These are phyloP conservation scores for Colletotrichum costaricense DNA, from an alignment of 2,329 filamentous ascomycete species.

Conservation along the genomic window DNA sequence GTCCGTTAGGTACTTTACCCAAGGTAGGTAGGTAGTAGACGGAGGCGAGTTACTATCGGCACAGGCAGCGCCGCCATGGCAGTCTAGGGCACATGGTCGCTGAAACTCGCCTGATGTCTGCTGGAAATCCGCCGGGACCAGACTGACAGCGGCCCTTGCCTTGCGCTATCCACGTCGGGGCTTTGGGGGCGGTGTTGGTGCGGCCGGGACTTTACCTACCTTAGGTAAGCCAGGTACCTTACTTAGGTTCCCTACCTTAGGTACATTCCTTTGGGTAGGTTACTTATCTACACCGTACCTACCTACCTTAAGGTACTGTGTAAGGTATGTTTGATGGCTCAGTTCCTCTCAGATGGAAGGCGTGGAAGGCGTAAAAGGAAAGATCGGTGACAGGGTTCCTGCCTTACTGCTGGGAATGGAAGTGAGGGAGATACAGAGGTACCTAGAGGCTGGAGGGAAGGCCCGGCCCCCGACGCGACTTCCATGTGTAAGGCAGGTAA, in stretches of 20 bases:
- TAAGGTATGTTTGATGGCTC: no score
- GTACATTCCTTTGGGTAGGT: not conserved
- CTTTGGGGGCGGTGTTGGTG: no score
- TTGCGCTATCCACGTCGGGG: not conserved
- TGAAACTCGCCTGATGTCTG: conserved; percentile 24
- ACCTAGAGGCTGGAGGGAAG: not conserved
- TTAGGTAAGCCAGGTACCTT: not conserved
- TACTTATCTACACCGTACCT: no score
- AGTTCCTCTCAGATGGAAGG: no score
- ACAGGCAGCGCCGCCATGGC: not conserved
- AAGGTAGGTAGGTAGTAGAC: no score
- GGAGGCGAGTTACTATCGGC: not conserved
- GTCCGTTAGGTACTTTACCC: no score
- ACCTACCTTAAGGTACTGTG: no score
- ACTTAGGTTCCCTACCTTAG: not conserved
- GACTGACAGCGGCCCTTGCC: conserved; percentile 2
- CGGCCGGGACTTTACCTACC: not conserved
- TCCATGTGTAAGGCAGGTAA: no score
- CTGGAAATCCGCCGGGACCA: not conserved
- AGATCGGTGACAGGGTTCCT: no score
- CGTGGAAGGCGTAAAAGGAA: no score
- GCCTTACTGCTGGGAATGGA: no score
- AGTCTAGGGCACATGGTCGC: not conserved
- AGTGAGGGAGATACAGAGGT: no score
- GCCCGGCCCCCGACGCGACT: not conserved